These are phyloP conservation scores for Phytophthora cajani DNA, from an alignment of 352 stramenopile species.

Conservation along the genomic window DNA sequence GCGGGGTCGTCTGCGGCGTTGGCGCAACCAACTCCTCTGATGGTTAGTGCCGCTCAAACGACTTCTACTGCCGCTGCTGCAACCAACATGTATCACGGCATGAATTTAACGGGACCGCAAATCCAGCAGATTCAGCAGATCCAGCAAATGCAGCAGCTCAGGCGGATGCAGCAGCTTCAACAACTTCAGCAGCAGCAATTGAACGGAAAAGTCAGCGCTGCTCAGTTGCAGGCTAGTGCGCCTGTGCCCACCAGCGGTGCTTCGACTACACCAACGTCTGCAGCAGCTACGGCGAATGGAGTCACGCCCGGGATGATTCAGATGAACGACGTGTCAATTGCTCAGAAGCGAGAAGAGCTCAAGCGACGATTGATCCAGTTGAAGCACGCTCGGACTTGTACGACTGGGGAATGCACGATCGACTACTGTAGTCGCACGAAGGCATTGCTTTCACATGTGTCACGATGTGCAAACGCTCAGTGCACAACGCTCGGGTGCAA, in stretches of 20 bases:
- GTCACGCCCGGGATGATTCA: constrained; percentile 55
- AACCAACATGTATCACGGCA: constrained; percentile 73
- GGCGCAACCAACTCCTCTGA: constrained; percentile 43
- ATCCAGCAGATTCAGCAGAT: constrained; percentile 88
- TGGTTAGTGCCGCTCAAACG: constrained; percentile 46
- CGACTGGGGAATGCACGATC: constrained; percentile 71
- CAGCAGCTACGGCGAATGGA: constrained; percentile 28
- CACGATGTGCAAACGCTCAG: constrained; percentile 82
- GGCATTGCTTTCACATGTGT: constrained; percentile 81
- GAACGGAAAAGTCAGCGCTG: constrained; percentile 36
- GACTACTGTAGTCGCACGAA: constrained; percentile 88
- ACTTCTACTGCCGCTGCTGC: constrained; percentile 28
- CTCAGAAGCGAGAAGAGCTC: constrained; percentile 86
- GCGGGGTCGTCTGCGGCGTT: constrained; percentile 47
- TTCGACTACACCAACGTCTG: constrained; percentile 25
- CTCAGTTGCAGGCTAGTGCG: constrained; percentile 23
- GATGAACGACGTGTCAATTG: constrained; percentile 84
- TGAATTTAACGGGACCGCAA: constrained; percentile 79
- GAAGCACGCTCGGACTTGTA: constrained; percentile 88
- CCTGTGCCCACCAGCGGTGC: constrained; percentile 36
- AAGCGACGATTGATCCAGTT: constrained; percentile 87
- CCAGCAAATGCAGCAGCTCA: constrained; percentile 87
- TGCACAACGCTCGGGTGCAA: constrained; percentile 90
- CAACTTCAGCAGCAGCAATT: constrained; percentile 70
- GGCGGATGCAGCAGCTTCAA: constrained; percentile 81